Evolutionary conservation across 495 filamentous ascomycete species (phyloP).

Genomic region (Hypoxylon intermedium): DNA sequence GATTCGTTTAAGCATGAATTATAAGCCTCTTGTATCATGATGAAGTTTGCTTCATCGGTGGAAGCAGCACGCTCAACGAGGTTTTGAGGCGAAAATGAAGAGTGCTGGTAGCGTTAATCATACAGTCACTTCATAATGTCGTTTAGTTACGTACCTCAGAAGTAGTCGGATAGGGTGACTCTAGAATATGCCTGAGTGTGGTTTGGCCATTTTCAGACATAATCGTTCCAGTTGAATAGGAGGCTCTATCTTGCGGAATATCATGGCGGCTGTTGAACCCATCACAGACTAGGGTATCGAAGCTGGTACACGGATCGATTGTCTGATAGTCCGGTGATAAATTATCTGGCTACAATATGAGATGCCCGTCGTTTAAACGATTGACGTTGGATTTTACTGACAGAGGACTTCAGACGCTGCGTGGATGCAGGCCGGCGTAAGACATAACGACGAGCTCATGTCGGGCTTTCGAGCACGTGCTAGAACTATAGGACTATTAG

Average conservation of each 20-base stretch:
- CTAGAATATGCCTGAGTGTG: conserved; percentile 68
- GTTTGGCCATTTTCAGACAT: conserved; percentile 66
- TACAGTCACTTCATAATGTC: not conserved
- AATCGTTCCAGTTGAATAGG: conserved; percentile 63
- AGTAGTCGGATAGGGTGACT: conserved; percentile 59
- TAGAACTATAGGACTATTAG: conserved; percentile 36
- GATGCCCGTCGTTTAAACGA: not conserved
- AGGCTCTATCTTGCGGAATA: conserved; percentile 69
- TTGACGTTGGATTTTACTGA: conserved; percentile 23
- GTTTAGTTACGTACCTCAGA: conserved; percentile 44
- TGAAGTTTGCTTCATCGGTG: conserved; percentile 67
- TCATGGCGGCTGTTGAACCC: conserved; percentile 71
- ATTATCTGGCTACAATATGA: conserved; percentile 48
- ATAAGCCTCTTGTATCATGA: conserved; percentile 69
- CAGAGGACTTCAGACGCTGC: conserved; percentile 72
- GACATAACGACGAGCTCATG: conserved; percentile 38
- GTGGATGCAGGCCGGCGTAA: conserved; percentile 61
- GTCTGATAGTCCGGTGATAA: conserved; percentile 68
- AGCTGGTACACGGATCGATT: conserved; percentile 73
- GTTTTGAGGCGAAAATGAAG: conserved; percentile 52
- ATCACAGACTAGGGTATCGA: conserved; percentile 71
- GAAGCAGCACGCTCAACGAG: conserved; percentile 43
- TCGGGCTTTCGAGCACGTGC: conserved; percentile 34
- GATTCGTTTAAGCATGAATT: conserved; percentile 69
- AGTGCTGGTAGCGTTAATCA: conserved; percentile 46